Conservation (phyloP, 2,329 filamentous ascomycete species). For the Colletotrichum shisoi region DNA sequence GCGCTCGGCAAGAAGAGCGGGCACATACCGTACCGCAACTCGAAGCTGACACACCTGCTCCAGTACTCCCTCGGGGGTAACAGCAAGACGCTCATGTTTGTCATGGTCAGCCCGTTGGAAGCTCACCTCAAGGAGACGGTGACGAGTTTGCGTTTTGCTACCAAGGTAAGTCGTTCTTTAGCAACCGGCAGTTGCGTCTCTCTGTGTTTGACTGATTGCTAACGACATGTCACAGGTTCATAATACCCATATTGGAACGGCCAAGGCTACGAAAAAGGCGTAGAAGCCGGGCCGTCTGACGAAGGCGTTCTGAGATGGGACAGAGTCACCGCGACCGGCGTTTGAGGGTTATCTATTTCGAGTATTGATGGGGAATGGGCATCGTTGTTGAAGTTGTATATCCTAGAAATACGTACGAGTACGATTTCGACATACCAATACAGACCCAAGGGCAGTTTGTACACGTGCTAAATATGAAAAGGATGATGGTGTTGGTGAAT, state of each 20-base stretch:
- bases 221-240: conserved; percentile 63
- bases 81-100: conserved; percentile 98
- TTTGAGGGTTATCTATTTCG: conserved; percentile 31
- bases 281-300: conserved; percentile 28
- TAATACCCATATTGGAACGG: conserved; percentile 91
- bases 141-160: conserved; percentile 94
- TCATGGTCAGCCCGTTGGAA: conserved; percentile 94
- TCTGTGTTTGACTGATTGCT: neutral
- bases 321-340: conserved; percentile 22
- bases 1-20: conserved; percentile 84
- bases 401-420: conserved; percentile 39
- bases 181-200: too few relatives aligned
- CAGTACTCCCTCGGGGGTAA: conserved; percentile 96
- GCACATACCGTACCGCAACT: conserved; percentile 94
- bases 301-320: conserved; percentile 33
- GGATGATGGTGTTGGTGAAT: neutral
- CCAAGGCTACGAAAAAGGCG: conserved; percentile 74
- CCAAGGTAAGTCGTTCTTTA: conserved; percentile 70
- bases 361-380: conserved; percentile 9
- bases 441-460: conserved; percentile 26
- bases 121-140: conserved; percentile 91
- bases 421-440: conserved; percentile 40
- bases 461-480: neutral
- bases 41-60: conserved; percentile 93
- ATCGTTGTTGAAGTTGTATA: conserved; percentile 40